These are phyloP conservation scores for Pulveroboletus sp. DNA, from an alignment of 768 basidiomycete species.

Conservation along the genomic window DNA sequence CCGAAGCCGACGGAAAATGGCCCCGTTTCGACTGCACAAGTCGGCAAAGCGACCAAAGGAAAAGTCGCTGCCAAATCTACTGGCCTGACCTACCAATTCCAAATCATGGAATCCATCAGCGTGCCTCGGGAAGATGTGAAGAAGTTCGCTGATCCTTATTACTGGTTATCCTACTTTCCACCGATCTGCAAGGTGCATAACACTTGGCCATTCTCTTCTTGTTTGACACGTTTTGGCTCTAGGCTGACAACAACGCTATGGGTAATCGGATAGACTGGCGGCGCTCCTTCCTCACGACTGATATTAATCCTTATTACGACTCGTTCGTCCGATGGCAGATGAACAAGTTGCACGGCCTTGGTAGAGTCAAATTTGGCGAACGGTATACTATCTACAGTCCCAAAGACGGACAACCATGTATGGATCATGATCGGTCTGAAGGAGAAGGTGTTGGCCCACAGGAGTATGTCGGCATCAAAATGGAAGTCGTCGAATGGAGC, in stretches of 20 bases:
- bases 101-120: constrained; percentile 94
- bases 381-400: constrained; percentile 98
- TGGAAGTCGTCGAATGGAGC: constrained; percentile 88
- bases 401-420: constrained; percentile 98
- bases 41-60: constrained; percentile 89
- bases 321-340: constrained; percentile 97
- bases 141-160: constrained; percentile 90
- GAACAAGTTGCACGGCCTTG: constrained; percentile 81
- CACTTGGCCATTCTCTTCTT: not conserved
- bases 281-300: constrained; percentile 88
- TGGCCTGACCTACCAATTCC: constrained; percentile 94
- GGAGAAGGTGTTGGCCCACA: constrained; percentile 95
- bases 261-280: constrained; percentile 99
- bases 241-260: constrained; percentile 75
- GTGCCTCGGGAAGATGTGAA: constrained; percentile 89
- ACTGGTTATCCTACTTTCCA: constrained; percentile 94
- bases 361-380: constrained; percentile 97
- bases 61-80: constrained; percentile 92
- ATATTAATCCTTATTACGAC: constrained; percentile 96
- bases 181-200: constrained; percentile 80
- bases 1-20: constrained; percentile 40
- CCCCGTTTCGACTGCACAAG: constrained; percentile 44
- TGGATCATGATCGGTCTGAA: constrained; percentile 97
- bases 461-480: constrained; percentile 92
- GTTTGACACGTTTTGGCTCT: not conserved